These are phyloP conservation scores for Lyophyllum semitale DNA, from an alignment of 768 basidiomycete genomes.

Conservation along the genomic window DNA sequence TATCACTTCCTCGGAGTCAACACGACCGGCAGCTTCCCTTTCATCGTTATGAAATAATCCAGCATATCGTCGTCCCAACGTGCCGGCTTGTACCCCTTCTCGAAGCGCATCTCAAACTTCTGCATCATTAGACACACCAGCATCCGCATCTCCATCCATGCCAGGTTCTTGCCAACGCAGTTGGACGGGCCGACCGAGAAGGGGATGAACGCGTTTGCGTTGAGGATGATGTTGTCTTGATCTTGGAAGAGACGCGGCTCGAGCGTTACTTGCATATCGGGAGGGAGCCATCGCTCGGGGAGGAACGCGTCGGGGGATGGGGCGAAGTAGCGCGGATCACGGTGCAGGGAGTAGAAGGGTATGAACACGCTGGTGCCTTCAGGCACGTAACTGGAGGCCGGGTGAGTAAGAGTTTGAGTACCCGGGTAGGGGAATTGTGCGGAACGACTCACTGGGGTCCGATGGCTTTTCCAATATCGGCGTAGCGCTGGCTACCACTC, in stretches of 20 bases:
- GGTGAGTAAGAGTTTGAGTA: not conserved
- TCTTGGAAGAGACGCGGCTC: slow-evolving; percentile 36
- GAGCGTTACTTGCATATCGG: slow-evolving; percentile 19
- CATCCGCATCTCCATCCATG: slow-evolving; percentile 41
- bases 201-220: slow-evolving; percentile 39
- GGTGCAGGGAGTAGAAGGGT: slow-evolving; percentile 44
- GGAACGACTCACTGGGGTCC: slow-evolving; percentile 38
- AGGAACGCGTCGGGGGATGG: slow-evolving; percentile 45
- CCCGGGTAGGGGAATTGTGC: slow-evolving; percentile 1
- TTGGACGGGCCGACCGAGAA: slow-evolving; percentile 44
- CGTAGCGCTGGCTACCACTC: slow-evolving; percentile 45
- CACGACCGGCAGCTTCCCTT: slow-evolving; percentile 31
- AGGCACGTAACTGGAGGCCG: slow-evolving; percentile 41
- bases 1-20: slow-evolving; percentile 31
- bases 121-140: slow-evolving; percentile 36
- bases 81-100: slow-evolving; percentile 28
- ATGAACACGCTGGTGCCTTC: slow-evolving; percentile 45
- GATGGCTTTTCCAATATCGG: slow-evolving; percentile 36
- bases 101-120: slow-evolving; percentile 38
- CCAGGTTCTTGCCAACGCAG: slow-evolving; percentile 46
- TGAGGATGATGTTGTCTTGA: slow-evolving; percentile 20
- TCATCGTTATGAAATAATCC: slow-evolving; percentile 37
- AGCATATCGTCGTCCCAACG: slow-evolving; percentile 33
- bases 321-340: slow-evolving; percentile 47
- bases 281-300: slow-evolving; percentile 39